These are phyloP conservation scores for Rhamnella rubrinervis DNA, from an alignment of 331 rosid species.

Conservation along the genomic window DNA sequence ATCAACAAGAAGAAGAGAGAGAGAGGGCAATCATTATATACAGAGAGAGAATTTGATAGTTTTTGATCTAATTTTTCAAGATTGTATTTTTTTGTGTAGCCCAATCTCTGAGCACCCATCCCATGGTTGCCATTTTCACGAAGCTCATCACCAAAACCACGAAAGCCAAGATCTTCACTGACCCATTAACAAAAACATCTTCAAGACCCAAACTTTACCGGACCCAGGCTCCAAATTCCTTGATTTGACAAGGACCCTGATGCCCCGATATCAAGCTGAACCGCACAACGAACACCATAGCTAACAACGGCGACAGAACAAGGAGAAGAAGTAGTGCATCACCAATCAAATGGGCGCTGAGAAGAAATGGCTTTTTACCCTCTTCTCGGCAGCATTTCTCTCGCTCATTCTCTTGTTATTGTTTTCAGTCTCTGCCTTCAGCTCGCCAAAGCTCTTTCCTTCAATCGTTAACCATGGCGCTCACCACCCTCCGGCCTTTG, in stretches of 20 bases:
- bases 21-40: background rate
- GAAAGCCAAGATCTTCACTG: slow-evolving; percentile 46
- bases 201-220: slow-evolving; percentile 20
- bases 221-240: slow-evolving; percentile 29
- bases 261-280: slow-evolving; percentile 19
- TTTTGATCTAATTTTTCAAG: slow-evolving; percentile 24
- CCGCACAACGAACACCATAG: background rate
- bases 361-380: slow-evolving; percentile 79
- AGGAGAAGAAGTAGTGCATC: background rate
- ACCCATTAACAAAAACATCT: slow-evolving; percentile 27
- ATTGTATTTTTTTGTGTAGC: slow-evolving; percentile 1
- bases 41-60: slow-evolving; percentile 12
- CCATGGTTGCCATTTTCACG: slow-evolving; percentile 26
- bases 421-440: slow-evolving; percentile 70
- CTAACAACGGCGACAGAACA: background rate
- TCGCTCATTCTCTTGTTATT: slow-evolving; percentile 50
- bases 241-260: slow-evolving; percentile 21
- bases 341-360: slow-evolving; percentile 74
- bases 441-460: slow-evolving; percentile 61
- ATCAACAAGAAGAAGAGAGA: background rate
- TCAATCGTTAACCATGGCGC: slow-evolving; percentile 63
- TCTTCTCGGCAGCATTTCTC: slow-evolving; percentile 63
- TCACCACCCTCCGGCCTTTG: slow-evolving; percentile 82
- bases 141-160: slow-evolving; percentile 15
- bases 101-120: slow-evolving; percentile 1